Evolutionary conservation across 768 basidiomycete species (phyloP).

Genomic region (Pisolithus sp.): DNA sequence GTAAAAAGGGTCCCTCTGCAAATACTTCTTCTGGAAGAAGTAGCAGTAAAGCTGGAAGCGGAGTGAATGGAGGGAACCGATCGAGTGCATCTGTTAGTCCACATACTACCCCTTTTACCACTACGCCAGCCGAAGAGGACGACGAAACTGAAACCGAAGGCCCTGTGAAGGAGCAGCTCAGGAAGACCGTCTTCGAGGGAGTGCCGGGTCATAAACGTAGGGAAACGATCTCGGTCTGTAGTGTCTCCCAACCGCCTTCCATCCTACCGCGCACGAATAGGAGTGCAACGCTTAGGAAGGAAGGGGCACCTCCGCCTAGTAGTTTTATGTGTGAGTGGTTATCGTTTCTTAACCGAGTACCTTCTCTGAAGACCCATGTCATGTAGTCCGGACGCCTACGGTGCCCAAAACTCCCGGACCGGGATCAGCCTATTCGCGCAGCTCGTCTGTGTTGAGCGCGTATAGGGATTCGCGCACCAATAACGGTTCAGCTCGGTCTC

Average conservation of each 20-base stretch:
- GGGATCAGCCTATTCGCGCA: slow-evolving; percentile 33
- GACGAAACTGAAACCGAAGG: slow-evolving; percentile 23
- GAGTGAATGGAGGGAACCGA: slow-evolving; percentile 2
- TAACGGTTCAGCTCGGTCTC: slow-evolving; percentile 14
- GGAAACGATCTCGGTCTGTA: slow-evolving; percentile 66
- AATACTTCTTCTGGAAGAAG: slow-evolving; percentile 6
- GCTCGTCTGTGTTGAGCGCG: slow-evolving; percentile 34
- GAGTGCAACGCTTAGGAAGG: slow-evolving; percentile 40
- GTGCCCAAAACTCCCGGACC: slow-evolving; percentile 36
- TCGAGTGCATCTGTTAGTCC: slow-evolving; percentile 13
- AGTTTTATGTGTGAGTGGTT: slow-evolving; percentile 61
- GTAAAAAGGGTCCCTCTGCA: slow-evolving; percentile 32
- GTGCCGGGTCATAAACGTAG: slow-evolving; percentile 82
- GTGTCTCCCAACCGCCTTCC: slow-evolving; percentile 33
- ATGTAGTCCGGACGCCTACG: slow-evolving; percentile 42
- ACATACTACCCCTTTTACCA: not conserved
- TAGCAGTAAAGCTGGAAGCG: slow-evolving; percentile 3
- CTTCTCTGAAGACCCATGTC: slow-evolving; percentile 1
- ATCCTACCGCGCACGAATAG: slow-evolving; percentile 40
- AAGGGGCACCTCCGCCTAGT: slow-evolving; percentile 47
- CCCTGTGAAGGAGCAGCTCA: slow-evolving; percentile 7
- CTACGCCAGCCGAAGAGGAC: slow-evolving; percentile 20
- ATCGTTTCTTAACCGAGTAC: not conserved
- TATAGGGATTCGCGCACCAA: slow-evolving; percentile 12
- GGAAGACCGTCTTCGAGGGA: slow-evolving; percentile 58